Evolutionary conservation across 2,329 filamentous ascomycete genomes (phyloP), one percentile per base, ranked within the genome.

Genomic region (Penicillium decumbens): DNA sequence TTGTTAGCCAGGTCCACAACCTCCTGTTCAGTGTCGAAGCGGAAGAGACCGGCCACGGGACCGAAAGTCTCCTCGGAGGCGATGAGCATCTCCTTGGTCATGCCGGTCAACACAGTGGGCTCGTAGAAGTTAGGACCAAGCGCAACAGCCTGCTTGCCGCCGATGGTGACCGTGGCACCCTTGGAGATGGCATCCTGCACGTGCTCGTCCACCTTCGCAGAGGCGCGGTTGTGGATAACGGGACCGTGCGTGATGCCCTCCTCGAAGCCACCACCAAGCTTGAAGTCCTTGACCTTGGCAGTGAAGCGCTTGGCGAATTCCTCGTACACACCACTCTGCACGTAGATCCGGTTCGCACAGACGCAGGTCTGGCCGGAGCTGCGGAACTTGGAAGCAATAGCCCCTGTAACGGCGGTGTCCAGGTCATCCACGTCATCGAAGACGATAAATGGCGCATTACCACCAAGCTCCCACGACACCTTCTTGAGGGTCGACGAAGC

Each of bases 281-380:
- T 75, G 64, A 77, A 77, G 6, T 62, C 64, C 51, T 71, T 71
- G 51, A 85, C 75, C 55, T 77, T 73, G 39, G 74, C 73, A 6
- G 78, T 73, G 47, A 88, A 84, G 28, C 75, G 68, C 10, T 70
- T 61, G 0, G 80, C 77, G 29, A 86, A 79, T 25, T 76, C 64
- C 38, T 79, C 74, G 54, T 78, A 78, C 9, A 80, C 69, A 9
- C 75, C 75, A 29, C 69, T 67, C 57, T 80, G 77, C 1, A 80
- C 72, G 55, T 77, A 78, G 51, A 80, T 74, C 0, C 77, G 71
- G 62, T 80, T 80, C 6, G 88, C 88, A 64, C 87, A 91, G 20
- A 97, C 91, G 70, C 93, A 98, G 0, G 93, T 97, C 77, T 98
- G 93, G 30, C 93, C 93, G 0, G 89, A 95, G 32, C 86, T 89